phyloP scores from a whole-genome alignment of 23 red algal genomes.

The Chondrus crispus region DNA sequence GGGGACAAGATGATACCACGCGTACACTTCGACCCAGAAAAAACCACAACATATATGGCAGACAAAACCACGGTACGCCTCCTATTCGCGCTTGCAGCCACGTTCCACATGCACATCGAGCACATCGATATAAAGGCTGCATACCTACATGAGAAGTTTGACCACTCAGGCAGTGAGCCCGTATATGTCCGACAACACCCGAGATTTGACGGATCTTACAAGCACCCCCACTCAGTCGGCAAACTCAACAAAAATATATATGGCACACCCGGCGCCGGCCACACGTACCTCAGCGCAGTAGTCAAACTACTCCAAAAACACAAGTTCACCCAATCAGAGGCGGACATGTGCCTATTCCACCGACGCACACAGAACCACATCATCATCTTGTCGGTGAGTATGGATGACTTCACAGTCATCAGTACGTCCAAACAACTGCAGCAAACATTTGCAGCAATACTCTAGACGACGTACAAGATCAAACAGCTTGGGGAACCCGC shows the following conservation, averaged over 20 bases:
- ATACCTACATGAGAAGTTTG: conserved; percentile 16
- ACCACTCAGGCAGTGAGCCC: neutral
- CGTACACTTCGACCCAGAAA: neutral
- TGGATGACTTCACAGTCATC: neutral
- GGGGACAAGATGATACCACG: neutral
- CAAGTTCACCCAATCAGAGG: neutral
- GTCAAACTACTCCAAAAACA: neutral
- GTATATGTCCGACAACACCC: neutral
- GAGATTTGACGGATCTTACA: neutral
- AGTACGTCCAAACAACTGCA: neutral
- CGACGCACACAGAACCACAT: neutral
- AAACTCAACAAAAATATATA: neutral
- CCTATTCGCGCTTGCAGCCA: neutral
- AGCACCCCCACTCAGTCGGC: neutral
- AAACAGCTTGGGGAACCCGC: neutral
- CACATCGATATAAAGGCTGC: conserved; percentile 28
- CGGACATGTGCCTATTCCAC: neutral
- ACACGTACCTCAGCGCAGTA: neutral
- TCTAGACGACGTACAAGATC: neutral
- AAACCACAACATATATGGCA: neutral
- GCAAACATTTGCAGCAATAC: neutral
- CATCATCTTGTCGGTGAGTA: neutral
- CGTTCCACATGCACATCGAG: neutral
- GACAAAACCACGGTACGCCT: neutral
- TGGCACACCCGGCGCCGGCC: neutral